Percentiles rank a stretch among this genome's conserved stretches.
These are phyloP conservation scores for Leishmania mexicana DNA, from an alignment of 208 protist species.

Conservation along the genomic window DNA sequence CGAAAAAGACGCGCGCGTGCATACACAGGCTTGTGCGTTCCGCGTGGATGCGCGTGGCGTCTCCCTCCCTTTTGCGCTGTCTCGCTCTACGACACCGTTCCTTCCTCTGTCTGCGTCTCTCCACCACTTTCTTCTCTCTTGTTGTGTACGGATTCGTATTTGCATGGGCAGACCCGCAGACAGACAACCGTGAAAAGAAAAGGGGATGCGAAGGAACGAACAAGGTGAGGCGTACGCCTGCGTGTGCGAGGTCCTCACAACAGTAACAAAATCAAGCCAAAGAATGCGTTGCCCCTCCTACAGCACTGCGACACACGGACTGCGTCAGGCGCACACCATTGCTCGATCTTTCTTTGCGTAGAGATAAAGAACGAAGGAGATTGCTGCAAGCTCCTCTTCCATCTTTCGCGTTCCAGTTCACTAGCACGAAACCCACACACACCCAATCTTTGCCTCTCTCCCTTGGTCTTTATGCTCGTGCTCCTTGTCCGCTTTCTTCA, in stretches of 20 bases:
- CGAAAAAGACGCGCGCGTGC: background rate
- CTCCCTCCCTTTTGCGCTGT: background rate
- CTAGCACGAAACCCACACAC: background rate
- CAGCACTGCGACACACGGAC: background rate
- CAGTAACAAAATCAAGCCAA: background rate
- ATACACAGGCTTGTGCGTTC: background rate
- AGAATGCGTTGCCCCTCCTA: background rate
- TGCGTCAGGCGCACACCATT: background rate
- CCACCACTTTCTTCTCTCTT: background rate
- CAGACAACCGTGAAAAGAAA: background rate
- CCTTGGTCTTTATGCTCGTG: background rate
- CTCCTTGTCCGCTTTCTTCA: conserved; percentile 3
- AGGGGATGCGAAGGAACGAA: background rate
- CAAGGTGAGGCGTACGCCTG: background rate
- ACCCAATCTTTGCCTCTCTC: background rate
- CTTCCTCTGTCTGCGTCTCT: conserved; percentile 1
- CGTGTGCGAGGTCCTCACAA: background rate
- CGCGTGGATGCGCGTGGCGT: background rate
- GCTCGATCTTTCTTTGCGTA: background rate
- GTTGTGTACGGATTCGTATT: background rate
- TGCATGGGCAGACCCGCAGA: background rate
- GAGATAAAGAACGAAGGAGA: background rate
- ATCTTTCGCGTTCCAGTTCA: background rate
- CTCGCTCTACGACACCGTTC: background rate
- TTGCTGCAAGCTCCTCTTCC: background rate